phyloP scores from a whole-genome alignment of 768 basidiomycete genomes.

The Antrodiella citrinella region DNA sequence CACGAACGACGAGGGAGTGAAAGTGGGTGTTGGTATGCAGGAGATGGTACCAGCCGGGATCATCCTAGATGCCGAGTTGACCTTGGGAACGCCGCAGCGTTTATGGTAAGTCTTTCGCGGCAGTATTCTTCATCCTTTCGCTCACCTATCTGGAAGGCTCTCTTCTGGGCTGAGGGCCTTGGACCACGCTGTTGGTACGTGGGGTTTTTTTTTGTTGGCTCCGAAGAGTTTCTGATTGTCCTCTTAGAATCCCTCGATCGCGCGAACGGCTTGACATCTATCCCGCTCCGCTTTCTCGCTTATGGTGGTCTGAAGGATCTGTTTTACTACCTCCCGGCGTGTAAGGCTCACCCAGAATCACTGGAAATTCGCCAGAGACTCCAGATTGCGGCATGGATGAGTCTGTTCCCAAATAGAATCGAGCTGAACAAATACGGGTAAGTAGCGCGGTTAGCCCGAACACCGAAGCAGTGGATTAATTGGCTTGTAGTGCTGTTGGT shows the following conservation, averaged over 20 bases:
- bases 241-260: conserved; percentile 55
- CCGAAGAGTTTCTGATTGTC: too few relatives aligned
- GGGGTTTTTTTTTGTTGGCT: too few relatives aligned
- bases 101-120: conserved; percentile 47
- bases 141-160: conserved; percentile 36
- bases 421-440: conserved; percentile 50
- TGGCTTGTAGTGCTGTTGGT: conserved; percentile 47
- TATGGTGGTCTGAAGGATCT: conserved; percentile 63
- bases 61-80: conserved; percentile 71
- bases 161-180: conserved; percentile 74
- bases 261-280: conserved; percentile 38
- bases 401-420: conserved; percentile 56
- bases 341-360: conserved; percentile 49
- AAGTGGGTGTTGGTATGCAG: conserved; percentile 49
- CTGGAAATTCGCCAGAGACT: conserved; percentile 59
- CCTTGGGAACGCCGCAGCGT: conserved; percentile 62
- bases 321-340: conserved; percentile 63
- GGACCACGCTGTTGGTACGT: conserved; percentile 71
- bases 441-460: neutral
- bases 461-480: neutral
- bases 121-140: conserved; percentile 2
- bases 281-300: conserved; percentile 55
- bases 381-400: conserved; percentile 76
- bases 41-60: conserved; percentile 62
- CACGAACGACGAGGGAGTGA: conserved; percentile 61